Base-by-base conservation (phyloP, 768 basidiomycete species). In the Sarcodon aspratus region DNA sequence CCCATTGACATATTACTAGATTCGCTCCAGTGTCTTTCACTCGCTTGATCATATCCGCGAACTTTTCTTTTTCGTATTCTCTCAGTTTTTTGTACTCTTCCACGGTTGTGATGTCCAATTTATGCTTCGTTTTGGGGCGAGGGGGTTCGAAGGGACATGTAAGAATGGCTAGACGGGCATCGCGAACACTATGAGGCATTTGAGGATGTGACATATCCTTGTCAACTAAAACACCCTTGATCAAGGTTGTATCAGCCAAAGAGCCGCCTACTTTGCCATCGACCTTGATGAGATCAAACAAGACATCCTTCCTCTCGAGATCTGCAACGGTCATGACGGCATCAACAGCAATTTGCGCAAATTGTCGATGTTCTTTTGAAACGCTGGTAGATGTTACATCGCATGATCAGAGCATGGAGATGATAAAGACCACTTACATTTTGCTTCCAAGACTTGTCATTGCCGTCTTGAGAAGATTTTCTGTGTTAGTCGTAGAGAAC, bases 201-300 rank as follows among this genome's bases (percentile, higher is more conserved):
- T 96, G 92, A 4, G 95, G 87, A 61, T 99, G 96, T 10, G 93
- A 97, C 87, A 99, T 95, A 69, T 99, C 95, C 69, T 99, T 99
- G 81, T 99, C 96, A 63, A 99, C 79, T 58, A 99, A 88, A 38
- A 99, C 96, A 57, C 96, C 96, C 59, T 86, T 86, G 71, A 99
- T 95, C 57, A 99, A 78, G 38, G 79, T 80, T 7, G 91, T 98
- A 68, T 99, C 96, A 8, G 89, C 91, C 36, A 99, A 78, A 9
- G 93, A 90, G 36, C 96, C 96, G 43, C 96, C 96, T 54, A 98
- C 95, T 70, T 98, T 98, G 61, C 95, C 95, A 56, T 96, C 91
- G 11, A 98, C 95, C 66, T 99, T 98, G 77, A 98, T 98, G 54
- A 98, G 74, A 68, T 99, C 96, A 63, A 99, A 98, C 44, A 85